A percentile compares a stretch with the other conserved stretches of the same genome.
These are phyloP conservation scores for Penicillium rolfsii DNA, from an alignment of 2,329 filamentous ascomycete species.

Conservation along the genomic window DNA sequence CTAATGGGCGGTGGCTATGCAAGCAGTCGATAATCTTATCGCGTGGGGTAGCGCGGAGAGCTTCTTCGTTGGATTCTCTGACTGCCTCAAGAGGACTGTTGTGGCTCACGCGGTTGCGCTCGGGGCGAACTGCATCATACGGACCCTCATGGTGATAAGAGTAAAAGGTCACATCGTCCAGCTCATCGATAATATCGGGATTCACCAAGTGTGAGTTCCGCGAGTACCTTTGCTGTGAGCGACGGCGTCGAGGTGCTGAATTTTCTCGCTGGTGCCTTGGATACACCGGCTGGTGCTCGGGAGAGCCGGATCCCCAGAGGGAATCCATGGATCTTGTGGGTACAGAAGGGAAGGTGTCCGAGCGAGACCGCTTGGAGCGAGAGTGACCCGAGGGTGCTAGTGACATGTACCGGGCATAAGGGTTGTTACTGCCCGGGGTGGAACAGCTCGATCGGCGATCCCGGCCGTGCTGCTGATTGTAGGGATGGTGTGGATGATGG, in stretches of 20 bases:
- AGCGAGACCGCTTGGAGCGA: conserved; percentile 22
- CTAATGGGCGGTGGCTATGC: conserved; percentile 72
- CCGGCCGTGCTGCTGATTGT: conserved; percentile 17
- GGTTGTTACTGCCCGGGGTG: conserved; percentile 28
- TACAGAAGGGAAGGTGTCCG: conserved; percentile 28
- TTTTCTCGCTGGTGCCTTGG: conserved; percentile 25
- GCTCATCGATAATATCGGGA: conserved; percentile 77
- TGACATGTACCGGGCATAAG: conserved; percentile 35
- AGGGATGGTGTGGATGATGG: conserved; percentile 28
- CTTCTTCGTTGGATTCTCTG: conserved; percentile 70
- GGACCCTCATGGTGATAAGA: conserved; percentile 88
- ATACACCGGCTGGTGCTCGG: conserved; percentile 34
- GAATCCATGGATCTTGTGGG: conserved; percentile 20
- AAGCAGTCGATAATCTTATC: conserved; percentile 79
- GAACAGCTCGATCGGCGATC: conserved; percentile 14
- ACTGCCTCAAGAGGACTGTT: conserved; percentile 77
- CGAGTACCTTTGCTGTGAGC: conserved; percentile 23
- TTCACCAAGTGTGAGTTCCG: conserved; percentile 50
- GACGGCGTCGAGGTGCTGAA: conserved; percentile 23
- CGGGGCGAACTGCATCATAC: conserved; percentile 78
- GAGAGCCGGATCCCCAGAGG: conserved; percentile 27
- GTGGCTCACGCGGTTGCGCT: conserved; percentile 68
- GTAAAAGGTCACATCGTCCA: conserved; percentile 68
- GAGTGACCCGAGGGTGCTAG: conserved; percentile 25
- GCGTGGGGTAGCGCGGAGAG: conserved; percentile 75